Percentiles rank a stretch among this genome's conserved stretches.
These are phyloP conservation scores for Inga leiocalycina DNA, from an alignment of 306 rosid species.

Conservation along the genomic window DNA sequence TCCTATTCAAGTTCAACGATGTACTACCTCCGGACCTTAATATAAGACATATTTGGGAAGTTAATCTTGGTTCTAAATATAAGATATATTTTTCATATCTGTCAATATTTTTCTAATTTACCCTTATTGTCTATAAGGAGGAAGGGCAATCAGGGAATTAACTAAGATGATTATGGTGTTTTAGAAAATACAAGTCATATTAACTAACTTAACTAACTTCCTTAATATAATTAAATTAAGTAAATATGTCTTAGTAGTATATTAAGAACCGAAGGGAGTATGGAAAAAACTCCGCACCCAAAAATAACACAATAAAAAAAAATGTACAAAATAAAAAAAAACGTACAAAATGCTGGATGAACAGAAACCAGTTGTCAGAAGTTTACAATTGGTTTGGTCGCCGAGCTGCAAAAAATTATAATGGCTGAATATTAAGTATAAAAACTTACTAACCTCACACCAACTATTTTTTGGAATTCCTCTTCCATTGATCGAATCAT, in stretches of 20 bases:
- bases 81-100: too few species aligned
- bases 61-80: too few species aligned
- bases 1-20: neutral
- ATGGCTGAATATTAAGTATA: neutral
- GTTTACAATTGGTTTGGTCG: neutral
- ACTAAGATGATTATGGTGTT: too few species aligned
- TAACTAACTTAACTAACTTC: too few species aligned
- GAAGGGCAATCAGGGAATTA: too few species aligned
- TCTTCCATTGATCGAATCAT: conserved; percentile 99
- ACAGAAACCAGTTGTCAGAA: conserved; percentile 6
- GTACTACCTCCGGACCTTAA: too few species aligned
- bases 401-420: conserved; percentile 22
- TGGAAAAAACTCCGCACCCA: neutral
- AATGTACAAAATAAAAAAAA: neutral
- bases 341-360: neutral
- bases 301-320: neutral
- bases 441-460: conserved; percentile 74
- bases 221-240: neutral
- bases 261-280: too few species aligned
- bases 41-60: too few species aligned
- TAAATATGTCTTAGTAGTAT: too few species aligned
- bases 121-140: too few species aligned
- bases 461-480: conserved; percentile 95
- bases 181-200: too few species aligned
- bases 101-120: too few species aligned